Percentiles rank a stretch among this genome's conserved stretches.
Evolutionary conservation across 352 stramenopile genomes (phyloP).

Genomic region (Phytophthora quininea): DNA sequence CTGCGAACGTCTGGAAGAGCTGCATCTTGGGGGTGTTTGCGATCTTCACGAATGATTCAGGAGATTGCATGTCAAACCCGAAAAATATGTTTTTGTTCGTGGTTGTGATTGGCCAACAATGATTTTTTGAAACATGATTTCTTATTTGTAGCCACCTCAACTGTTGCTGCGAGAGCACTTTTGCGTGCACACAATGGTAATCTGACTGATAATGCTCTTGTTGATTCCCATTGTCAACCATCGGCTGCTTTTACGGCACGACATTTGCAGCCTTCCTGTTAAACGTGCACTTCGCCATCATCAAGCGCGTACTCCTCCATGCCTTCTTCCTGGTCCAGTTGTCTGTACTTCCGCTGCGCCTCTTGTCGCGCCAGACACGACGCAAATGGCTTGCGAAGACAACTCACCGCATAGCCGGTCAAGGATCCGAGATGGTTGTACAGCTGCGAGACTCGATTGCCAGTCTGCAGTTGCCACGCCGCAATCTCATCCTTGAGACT

Average conservation of each 20-base stretch:
- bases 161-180: not conserved
- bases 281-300: conserved; percentile 37
- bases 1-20: conserved; percentile 23
- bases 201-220: not conserved
- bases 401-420: conserved; percentile 34
- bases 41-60: conserved; percentile 1
- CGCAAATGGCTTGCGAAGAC: conserved; percentile 37
- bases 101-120: too few species aligned
- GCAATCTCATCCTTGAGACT: conserved; percentile 54
- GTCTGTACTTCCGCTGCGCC: conserved; percentile 32
- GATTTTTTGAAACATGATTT: too few species aligned
- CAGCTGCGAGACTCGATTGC: conserved; percentile 33
- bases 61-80: too few species aligned
- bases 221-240: not conserved
- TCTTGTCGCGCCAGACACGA: conserved; percentile 41
- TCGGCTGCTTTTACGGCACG: not conserved
- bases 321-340: conserved; percentile 44
- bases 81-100: too few species aligned
- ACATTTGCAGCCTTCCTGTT: not conserved
- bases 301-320: conserved; percentile 46
- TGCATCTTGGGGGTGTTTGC: conserved; percentile 26
- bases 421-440: conserved; percentile 38
- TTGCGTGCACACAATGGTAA: not conserved
- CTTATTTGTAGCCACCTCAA: too few species aligned
- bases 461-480: conserved; percentile 44